Percentiles rank a stretch among this genome's conserved stretches.
phyloP scores from a whole-genome alignment of 768 basidiomycete species.

The Leucosporidium creatinivorum region DNA sequence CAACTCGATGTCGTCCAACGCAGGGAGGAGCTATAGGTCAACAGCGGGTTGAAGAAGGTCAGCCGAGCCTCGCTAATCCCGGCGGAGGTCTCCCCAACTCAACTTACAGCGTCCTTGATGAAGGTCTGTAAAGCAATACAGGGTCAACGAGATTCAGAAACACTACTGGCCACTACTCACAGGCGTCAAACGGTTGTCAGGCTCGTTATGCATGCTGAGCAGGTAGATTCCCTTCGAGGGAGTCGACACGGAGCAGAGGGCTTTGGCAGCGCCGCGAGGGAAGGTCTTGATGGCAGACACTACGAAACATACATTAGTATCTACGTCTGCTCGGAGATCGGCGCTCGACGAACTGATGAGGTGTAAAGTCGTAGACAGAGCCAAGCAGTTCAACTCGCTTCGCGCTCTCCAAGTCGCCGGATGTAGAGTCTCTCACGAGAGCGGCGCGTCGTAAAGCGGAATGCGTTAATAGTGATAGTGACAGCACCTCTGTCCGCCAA shows the following conservation, averaged over 20 bases:
- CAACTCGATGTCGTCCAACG: constrained; percentile 27
- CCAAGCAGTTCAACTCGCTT: too few species aligned
- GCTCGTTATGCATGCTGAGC: constrained; percentile 13
- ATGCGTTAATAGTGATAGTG: too few species aligned
- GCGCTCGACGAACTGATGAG: too few species aligned
- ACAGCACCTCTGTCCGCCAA: too few species aligned
- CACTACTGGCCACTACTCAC: background rate
- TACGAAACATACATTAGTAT: background rate
- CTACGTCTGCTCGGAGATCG: too few species aligned
- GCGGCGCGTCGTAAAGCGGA: too few species aligned
- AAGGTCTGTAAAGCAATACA: constrained; percentile 1
- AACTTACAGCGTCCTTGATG: constrained; percentile 20
- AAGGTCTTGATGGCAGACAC: background rate
- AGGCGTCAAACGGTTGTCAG: constrained; percentile 26
- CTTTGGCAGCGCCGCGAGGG: background rate
- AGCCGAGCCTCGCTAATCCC: background rate
- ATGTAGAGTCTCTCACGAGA: too few species aligned
- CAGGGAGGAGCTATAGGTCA: constrained; percentile 19
- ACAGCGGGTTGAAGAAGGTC: background rate
- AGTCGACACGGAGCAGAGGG: background rate
- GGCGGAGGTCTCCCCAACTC: too few species aligned
- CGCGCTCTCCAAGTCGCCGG: too few species aligned
- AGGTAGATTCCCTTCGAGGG: background rate
- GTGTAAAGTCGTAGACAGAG: too few species aligned
- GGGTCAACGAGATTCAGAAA: background rate